Conservation (phyloP, 2,329 filamentous ascomycete species). For the Mycosphaerella sp. region DNA sequence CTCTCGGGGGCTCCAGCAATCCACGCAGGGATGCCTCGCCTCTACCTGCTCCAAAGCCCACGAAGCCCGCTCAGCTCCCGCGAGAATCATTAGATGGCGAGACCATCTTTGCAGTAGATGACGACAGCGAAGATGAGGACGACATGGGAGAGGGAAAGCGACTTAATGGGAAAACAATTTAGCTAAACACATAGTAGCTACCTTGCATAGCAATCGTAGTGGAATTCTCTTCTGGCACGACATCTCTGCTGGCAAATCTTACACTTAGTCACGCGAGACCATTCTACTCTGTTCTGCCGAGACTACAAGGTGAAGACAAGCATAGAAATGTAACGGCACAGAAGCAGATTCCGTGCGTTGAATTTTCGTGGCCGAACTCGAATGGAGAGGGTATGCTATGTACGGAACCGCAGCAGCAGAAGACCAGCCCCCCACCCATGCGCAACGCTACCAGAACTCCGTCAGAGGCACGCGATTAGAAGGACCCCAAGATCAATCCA, state of each 20-base stretch:
- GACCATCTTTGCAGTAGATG: slow-evolving; percentile 88
- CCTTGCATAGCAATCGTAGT: background rate
- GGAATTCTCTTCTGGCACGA: background rate
- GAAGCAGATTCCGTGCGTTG: background rate
- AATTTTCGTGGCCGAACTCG: background rate
- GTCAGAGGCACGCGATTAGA: background rate
- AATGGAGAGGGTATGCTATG: slow-evolving; percentile 3
- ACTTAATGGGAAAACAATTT: background rate
- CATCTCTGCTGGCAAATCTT: no score
- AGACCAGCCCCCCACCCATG: background rate
- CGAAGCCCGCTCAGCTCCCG: slow-evolving; percentile 45
- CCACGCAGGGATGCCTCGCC: slow-evolving; percentile 39
- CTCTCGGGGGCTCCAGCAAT: slow-evolving; percentile 17
- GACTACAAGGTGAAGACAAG: background rate
- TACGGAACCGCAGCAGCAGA: background rate
- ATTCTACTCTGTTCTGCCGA: background rate
- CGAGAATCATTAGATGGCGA: slow-evolving; percentile 72
- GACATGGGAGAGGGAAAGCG: background rate
- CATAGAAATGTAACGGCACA: background rate
- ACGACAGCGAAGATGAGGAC: slow-evolving; percentile 78
- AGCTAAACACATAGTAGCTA: background rate
- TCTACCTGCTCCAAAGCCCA: slow-evolving; percentile 48
- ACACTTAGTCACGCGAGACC: no score
- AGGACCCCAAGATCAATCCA: background rate
- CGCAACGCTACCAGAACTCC: background rate